A percentile compares a stretch with the other conserved stretches of the same genome.
Evolutionary conservation across 495 filamentous ascomycete genomes (phyloP).

Genomic region (Hyaloscypha bicolor): DNA sequence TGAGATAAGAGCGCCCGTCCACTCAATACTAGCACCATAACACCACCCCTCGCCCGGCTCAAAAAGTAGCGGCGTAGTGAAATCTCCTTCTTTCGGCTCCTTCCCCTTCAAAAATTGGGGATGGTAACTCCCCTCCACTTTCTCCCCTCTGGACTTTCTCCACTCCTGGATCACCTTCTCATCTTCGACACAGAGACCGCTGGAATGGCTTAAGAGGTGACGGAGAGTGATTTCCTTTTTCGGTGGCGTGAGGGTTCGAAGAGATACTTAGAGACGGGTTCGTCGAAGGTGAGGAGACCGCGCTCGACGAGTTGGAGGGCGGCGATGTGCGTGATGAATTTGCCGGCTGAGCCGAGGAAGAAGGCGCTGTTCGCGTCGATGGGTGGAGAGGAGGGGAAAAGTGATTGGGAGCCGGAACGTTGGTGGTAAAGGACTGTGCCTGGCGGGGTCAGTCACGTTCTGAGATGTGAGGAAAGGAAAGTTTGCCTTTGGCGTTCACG

Average conservation of each 20-base stretch:
- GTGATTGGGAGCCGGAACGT: not conserved
- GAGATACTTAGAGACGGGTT: not conserved
- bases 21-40: not conserved
- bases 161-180: not conserved
- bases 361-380: not conserved
- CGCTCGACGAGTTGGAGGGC: not conserved
- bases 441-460: not conserved
- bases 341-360: not conserved
- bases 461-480: not conserved
- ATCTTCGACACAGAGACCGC: not conserved
- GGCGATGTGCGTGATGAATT: not conserved
- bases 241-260: not conserved
- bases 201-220: not conserved
- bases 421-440: not conserved
- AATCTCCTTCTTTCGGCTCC: not conserved
- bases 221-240: not conserved
- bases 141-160: not conserved
- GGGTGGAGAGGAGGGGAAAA: not conserved
- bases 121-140: too few relatives aligned
- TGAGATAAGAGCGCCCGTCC: not conserved
- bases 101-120: not conserved
- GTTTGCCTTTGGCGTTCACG: not conserved
- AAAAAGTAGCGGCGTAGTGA: not conserved
- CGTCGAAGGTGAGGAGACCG: not conserved
- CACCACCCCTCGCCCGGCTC: not conserved